Evolutionary conservation across 768 basidiomycete genomes (phyloP).

Genomic region (Boletus rubescentipes): DNA sequence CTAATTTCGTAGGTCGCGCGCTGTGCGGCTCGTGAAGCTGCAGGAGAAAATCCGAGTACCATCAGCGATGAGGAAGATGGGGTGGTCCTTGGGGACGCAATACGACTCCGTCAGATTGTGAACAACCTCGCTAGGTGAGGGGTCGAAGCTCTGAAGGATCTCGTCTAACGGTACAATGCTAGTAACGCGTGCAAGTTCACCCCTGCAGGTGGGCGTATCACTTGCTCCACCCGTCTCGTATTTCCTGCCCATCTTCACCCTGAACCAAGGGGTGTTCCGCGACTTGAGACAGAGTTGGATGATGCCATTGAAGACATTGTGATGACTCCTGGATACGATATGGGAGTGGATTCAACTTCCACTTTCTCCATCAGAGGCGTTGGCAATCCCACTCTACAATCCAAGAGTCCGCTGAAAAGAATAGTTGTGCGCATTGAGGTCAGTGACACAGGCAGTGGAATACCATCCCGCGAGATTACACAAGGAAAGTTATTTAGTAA

Average conservation of each 20-base stretch:
- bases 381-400: neutral
- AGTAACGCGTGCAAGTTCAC: slow-evolving; percentile 85
- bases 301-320: slow-evolving; percentile 26
- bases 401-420: slow-evolving; percentile 42
- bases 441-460: slow-evolving; percentile 70
- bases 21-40: slow-evolving; percentile 56
- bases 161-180: neutral
- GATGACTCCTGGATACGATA: slow-evolving; percentile 34
- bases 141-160: neutral
- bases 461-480: slow-evolving; percentile 63
- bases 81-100: slow-evolving; percentile 81
- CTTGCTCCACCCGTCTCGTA: slow-evolving; percentile 64
- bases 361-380: neutral
- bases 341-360: slow-evolving; percentile 15
- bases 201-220: slow-evolving; percentile 63
- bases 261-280: slow-evolving; percentile 6
- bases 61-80: slow-evolving; percentile 46
- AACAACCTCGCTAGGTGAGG: slow-evolving; percentile 77
- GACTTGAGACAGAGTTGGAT: slow-evolving; percentile 3
- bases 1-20: slow-evolving; percentile 49
- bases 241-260: slow-evolving; percentile 25
- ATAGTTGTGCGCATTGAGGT: slow-evolving; percentile 87
- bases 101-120: slow-evolving; percentile 74
- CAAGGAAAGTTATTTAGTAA: slow-evolving; percentile 71
- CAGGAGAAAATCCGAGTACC: slow-evolving; percentile 42